Evolutionary conservation across 345 rosid genomes (phyloP).

Genomic region (Aethionema arabicum): DNA sequence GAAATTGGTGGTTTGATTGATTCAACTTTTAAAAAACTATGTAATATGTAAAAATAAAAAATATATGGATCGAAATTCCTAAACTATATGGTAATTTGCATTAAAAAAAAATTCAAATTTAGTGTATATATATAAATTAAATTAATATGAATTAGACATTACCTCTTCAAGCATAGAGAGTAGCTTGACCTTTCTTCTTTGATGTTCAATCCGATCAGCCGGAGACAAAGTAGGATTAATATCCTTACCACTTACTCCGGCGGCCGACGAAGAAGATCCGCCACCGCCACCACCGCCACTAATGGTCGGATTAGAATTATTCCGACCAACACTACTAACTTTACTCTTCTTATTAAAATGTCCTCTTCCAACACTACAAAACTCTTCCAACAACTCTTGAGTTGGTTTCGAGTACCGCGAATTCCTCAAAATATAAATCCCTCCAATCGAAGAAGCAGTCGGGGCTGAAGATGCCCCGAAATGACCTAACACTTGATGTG

Average conservation of each 20-base stretch:
- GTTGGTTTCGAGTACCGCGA: conserved; percentile 70
- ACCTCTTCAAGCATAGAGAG: conserved; percentile 98
- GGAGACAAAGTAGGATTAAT: conserved; percentile 53
- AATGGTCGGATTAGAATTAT: conserved; percentile 41
- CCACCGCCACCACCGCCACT: conserved; percentile 16
- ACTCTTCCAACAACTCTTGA: conserved; percentile 88
- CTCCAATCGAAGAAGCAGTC: conserved; percentile 34
- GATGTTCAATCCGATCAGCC: conserved; percentile 83
- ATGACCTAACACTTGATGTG: conserved; percentile 31
- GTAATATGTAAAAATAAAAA: no score
- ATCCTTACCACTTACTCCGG: conserved; percentile 32
- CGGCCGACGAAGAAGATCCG: conserved; percentile 30
- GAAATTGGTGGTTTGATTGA: conserved; percentile 5
- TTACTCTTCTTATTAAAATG: conserved; percentile 42
- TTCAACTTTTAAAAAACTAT: conserved; percentile 9
- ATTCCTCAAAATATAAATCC: conserved; percentile 42
- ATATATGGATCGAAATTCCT: no score
- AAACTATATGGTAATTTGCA: no score
- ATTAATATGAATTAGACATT: conserved; percentile 19
- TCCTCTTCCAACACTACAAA: conserved; percentile 76
- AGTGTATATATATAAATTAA: background rate
- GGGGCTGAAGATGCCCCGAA: conserved; percentile 44
- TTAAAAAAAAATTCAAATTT: no score
- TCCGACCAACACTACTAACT: conserved; percentile 10
- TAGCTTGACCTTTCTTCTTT: conserved; percentile 88